A percentile compares a stretch with the other conserved stretches of the same genome.
phyloP scores from a whole-genome alignment of 148 eudicot species.

The Suaeda aralocaspica region DNA sequence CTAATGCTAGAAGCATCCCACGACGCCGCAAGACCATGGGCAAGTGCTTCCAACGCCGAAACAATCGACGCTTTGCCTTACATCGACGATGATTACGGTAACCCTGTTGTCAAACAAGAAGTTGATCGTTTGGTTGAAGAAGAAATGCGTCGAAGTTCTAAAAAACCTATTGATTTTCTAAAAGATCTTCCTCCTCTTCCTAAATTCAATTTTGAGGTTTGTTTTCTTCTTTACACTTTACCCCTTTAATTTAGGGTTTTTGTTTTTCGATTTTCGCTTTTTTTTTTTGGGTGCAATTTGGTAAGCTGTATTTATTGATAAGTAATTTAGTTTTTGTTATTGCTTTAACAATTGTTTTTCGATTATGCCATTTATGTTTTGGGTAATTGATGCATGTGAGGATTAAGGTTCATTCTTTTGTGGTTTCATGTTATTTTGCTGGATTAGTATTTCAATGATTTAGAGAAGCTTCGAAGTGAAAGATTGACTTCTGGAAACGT shows the following conservation, averaged over 20 bases:
- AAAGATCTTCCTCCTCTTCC: slow-evolving; percentile 71
- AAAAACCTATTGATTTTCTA: slow-evolving; percentile 81
- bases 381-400: neutral
- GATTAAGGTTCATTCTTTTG: neutral
- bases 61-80: slow-evolving; percentile 81
- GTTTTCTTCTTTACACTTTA: neutral
- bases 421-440: neutral
- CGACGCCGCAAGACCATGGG: slow-evolving; percentile 41
- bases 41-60: slow-evolving; percentile 47
- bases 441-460: too few relatives aligned
- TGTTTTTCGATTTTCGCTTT: too few relatives aligned
- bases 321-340: neutral
- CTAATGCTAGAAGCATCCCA: slow-evolving; percentile 77
- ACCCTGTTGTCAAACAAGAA: slow-evolving; percentile 63
- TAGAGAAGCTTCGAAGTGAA: too few relatives aligned
- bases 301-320: neutral
- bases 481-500: too few relatives aligned
- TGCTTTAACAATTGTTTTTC: too few relatives aligned
- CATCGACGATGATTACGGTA: slow-evolving; percentile 80
- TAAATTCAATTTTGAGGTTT: slow-evolving; percentile 52
- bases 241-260: slow-evolving; percentile 9
- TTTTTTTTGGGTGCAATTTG: neutral
- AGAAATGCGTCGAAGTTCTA: slow-evolving; percentile 80
- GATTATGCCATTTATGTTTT: neutral
- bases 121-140: slow-evolving; percentile 82